Evolutionary conservation across 148 eudicot genomes (phyloP), one percentile per base, ranked within the genome.

Genomic region (Rhododendron ovatum): DNA sequence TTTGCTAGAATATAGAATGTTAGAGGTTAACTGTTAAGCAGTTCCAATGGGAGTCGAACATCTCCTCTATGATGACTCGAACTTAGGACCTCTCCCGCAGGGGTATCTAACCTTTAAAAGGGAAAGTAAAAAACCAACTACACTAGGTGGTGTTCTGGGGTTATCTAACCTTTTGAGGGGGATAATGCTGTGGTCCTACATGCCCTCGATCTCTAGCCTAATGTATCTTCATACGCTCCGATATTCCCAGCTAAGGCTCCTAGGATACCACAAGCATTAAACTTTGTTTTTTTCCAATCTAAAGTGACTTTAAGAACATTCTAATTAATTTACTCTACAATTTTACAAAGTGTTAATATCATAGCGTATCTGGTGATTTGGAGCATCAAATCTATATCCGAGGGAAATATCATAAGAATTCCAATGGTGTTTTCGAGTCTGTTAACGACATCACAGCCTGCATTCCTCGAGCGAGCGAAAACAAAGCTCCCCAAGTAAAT

Each of bases 171-270:
- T 48, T 11, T 11, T 17, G 11, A 82, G 48, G 43, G 41, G 51
- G 84, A 61, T 24, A 57, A 61, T 82, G 84, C 50, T 12, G 84
- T 61, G 75, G 37, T 82, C 75, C 53, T 63, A 2, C 53, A 37
- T 13, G 1, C 50, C 17, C 15, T 39, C 30, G 30, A 30, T 30
- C 35, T 41, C 84, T 61, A 13, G 20, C 35, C 75, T 41, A 24
- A 5, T 18, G 61, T 17, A 55, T 55, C 22, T 55, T 55, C 61
- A 18, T 63, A 74, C 35, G 10, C 67, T 41, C 75, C 59, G 17
- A 51, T 78, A 6, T 77, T 43, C 80, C 28, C n/a, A 77, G 48
- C 50, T 77, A 75, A 17, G 43, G 79, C 8, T 11, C 47, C n/a
- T 69, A 69, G 75, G 15, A 28, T 69, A 69, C 14, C 75, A 69